Evolutionary conservation across 768 basidiomycete genomes (phyloP).

Genomic region (Collybiopsis luxurians): DNA sequence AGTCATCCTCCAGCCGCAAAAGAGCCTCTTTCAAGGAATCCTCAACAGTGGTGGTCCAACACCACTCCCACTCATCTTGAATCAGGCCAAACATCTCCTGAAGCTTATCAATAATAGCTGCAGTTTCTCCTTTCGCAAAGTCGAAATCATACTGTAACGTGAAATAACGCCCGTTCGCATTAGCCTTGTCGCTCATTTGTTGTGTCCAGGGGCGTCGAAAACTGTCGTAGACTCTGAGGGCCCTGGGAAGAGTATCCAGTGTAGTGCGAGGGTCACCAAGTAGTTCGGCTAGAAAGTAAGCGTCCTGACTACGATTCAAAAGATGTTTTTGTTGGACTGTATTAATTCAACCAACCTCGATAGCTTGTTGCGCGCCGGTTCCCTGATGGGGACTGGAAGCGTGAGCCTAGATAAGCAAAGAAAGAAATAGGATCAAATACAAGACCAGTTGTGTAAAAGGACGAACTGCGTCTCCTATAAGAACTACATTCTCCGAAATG

Average conservation of each 20-base stretch:
- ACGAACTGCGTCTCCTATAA: slow-evolving; percentile 34
- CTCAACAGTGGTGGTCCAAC: slow-evolving; percentile 6
- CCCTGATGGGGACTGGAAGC: slow-evolving; percentile 36
- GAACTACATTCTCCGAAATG: slow-evolving; percentile 25
- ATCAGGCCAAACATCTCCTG: slow-evolving; percentile 1
- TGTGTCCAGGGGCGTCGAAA: slow-evolving; percentile 8
- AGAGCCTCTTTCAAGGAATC: not conserved
- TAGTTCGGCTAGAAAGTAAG: slow-evolving; percentile 6
- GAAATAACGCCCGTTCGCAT: slow-evolving; percentile 2
- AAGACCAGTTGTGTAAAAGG: not conserved
- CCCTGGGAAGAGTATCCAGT: not conserved
- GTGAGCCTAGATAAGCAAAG: slow-evolving; percentile 27
- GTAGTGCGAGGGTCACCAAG: not conserved
- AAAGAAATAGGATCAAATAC: not conserved
- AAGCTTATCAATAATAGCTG: not conserved
- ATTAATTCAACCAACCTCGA: slow-evolving; percentile 37
- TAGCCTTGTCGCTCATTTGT: not conserved
- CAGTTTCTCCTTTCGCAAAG: not conserved
- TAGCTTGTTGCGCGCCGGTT: slow-evolving; percentile 36
- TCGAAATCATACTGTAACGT: slow-evolving; percentile 6
- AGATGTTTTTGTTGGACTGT: not conserved
- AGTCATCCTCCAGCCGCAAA: not conserved
- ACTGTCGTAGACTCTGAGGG: slow-evolving; percentile 1
- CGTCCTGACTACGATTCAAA: not conserved
- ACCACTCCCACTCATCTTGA: slow-evolving; percentile 5